Base-by-base conservation (phyloP, 2,329 filamentous ascomycete species). In the Dryadomyces quercus-mongolicae region DNA sequence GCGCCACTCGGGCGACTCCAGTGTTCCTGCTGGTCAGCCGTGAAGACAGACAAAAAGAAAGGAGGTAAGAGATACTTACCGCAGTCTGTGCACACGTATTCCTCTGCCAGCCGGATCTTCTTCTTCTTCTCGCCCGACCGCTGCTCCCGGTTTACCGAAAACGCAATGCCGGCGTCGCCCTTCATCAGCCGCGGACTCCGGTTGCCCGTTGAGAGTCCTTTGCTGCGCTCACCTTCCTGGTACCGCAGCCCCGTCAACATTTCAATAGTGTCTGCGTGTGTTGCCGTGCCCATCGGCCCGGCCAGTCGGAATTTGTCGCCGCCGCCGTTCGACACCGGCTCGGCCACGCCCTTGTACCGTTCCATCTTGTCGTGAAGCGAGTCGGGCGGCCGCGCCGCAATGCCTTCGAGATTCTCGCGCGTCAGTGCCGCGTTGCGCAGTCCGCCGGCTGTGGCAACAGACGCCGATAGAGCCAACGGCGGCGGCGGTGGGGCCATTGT, bases 51-150 rank as follows among this genome's bases (percentile, higher is more conserved):
- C 10, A 3, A 34, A 42, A 16, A 51, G 21, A 58, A 54, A 47
- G 48, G 13, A 3, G 47, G 43, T n/a, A 52, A 45, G 44, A 8
- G 34, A 25, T n/a, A 72, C 77, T 59, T 71, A 74, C 92, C 91
- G 70, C 92, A 97, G 67, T 96, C 92, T 1, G 88, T 92, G 68
- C 92, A 97, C 42, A 95, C 88, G 65, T 96, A 96, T 73, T 96
- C 91, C 64, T 95, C 82, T 1, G 79, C 77, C 22, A 81, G 76
- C 67, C 95, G 95, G 49, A 88, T 73, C 67, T 95, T 95, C 74
- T 86, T 87, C 74, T 94, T 94, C 69, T 95, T 91, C 57, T 89
- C 85, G 0, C 80, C 83, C 13, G 76, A 76, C 50, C 85, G 74
- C 15, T 78, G 76, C 56, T 93, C 88, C 58, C 89, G 82, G 60